Conservation (phyloP, 371 early-diverging fungal genomes). For the Apophysomyces ossiformis region DNA sequence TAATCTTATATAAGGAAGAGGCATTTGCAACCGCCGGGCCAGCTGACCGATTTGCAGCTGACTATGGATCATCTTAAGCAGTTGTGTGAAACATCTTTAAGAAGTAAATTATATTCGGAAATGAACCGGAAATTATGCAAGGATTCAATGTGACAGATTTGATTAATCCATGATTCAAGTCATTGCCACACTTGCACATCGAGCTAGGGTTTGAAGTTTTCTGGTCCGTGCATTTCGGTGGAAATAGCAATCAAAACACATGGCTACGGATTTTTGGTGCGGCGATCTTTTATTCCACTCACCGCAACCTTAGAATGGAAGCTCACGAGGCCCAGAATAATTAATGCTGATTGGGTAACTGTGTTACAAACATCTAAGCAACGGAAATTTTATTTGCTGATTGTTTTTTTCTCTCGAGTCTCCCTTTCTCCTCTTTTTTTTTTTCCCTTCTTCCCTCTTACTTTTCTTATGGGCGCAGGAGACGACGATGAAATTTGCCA, state of each 20-base stretch:
- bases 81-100: no score
- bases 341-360: not conserved
- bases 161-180: no score
- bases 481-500: conserved; percentile 62
- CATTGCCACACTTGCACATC: no score
- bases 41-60: no score
- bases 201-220: not conserved
- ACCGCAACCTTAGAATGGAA: not conserved
- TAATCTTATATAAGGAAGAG: no score
- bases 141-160: no score
- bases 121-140: no score
- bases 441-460: conserved; percentile 13
- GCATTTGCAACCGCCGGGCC: no score
- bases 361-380: not conserved
- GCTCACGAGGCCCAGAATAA: not conserved
- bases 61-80: no score
- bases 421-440: not conserved
- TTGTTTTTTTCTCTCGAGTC: not conserved
- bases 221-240: not conserved
- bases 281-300: not conserved
- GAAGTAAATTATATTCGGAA: no score
- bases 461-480: conserved; percentile 17
- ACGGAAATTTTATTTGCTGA: not conserved
- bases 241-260: not conserved
- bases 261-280: not conserved